A percentile compares a stretch with the other conserved stretches of the same genome.
Evolutionary conservation across 2,329 filamentous ascomycete species (phyloP).

Genomic region (Mariannaea elegans): DNA sequence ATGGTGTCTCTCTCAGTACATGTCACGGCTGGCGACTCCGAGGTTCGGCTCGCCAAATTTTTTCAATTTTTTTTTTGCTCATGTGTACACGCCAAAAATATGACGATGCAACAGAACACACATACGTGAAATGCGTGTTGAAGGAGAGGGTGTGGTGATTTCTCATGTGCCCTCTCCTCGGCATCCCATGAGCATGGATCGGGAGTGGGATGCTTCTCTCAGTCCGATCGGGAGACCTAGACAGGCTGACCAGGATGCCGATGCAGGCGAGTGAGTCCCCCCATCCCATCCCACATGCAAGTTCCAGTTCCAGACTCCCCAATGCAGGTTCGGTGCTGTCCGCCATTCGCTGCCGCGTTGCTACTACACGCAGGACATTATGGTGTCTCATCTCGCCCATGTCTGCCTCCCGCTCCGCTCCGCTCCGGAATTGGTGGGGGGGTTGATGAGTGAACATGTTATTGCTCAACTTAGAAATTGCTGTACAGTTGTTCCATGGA

Average conservation of each 20-base stretch:
- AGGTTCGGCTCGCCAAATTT: conserved; percentile 13
- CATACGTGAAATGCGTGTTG: background rate
- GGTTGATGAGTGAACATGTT: no score
- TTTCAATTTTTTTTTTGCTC: no score
- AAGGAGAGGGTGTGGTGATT: conserved; percentile 9
- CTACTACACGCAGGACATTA: background rate
- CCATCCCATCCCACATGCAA: conserved; percentile 20
- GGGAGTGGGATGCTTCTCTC: conserved; percentile 14
- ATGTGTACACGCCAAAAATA: background rate
- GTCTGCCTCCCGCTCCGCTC: conserved; percentile 8
- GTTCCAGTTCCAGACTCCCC: conserved; percentile 13
- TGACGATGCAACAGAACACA: background rate
- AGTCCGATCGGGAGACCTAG: conserved; percentile 15
- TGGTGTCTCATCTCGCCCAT: background rate
- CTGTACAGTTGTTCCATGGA: no score
- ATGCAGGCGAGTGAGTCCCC: background rate
- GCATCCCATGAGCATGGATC: conserved; percentile 5
- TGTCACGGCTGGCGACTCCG: conserved; percentile 3
- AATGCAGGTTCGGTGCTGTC: conserved; percentile 21
- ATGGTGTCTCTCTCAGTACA: background rate
- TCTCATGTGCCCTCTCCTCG: conserved; percentile 12
- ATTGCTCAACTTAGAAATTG: no score
- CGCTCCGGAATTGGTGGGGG: no score
- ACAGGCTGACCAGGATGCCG: background rate
- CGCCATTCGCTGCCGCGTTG: background rate